These are phyloP conservation scores for Lipomyces kockii DNA, from an alignment of 805 yeast species.

Conservation along the genomic window DNA sequence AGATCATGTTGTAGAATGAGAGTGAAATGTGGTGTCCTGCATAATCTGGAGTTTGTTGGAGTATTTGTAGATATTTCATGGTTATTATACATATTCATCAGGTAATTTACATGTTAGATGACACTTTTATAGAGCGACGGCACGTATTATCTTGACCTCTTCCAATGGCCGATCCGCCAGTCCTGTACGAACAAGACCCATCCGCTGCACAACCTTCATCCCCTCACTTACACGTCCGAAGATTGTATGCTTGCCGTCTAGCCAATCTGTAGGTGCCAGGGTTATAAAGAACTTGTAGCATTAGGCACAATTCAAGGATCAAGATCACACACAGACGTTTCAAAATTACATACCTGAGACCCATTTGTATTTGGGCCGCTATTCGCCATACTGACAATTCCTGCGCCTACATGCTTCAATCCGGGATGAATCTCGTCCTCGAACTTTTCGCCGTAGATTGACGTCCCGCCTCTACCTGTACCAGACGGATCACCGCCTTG, in stretches of 20 bases:
- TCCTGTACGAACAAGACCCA: conserved; percentile 61
- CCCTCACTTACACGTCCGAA: conserved; percentile 65
- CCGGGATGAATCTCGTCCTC: conserved; percentile 44
- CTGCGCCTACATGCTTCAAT: conserved; percentile 77
- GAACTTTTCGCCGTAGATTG: conserved; percentile 36
- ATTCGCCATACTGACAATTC: conserved; percentile 88
- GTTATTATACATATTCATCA: conserved; percentile 1
- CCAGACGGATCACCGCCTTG: conserved; percentile 48
- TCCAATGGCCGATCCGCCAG: conserved; percentile 50
- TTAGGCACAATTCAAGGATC: background rate
- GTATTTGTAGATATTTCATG: background rate
- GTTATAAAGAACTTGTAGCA: conserved; percentile 81
- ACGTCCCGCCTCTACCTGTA: conserved; percentile 45
- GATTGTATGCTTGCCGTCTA: conserved; percentile 74
- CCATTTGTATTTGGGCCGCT: conserved; percentile 94
- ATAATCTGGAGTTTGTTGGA: background rate
- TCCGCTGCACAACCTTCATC: conserved; percentile 53
- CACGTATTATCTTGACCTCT: conserved; percentile 50
- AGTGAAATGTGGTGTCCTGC: background rate
- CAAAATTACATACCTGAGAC: conserved; percentile 48
- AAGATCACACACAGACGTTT: too few species aligned
- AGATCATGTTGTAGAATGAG: conserved; percentile 11
- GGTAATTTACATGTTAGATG: background rate
- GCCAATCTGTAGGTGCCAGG: conserved; percentile 72
- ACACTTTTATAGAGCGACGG: conserved; percentile 21